Percentiles rank a stretch among this genome's conserved stretches.
Evolutionary conservation across 2,329 filamentous ascomycete species (phyloP).

Genomic region (Monosporascus sp.): DNA sequence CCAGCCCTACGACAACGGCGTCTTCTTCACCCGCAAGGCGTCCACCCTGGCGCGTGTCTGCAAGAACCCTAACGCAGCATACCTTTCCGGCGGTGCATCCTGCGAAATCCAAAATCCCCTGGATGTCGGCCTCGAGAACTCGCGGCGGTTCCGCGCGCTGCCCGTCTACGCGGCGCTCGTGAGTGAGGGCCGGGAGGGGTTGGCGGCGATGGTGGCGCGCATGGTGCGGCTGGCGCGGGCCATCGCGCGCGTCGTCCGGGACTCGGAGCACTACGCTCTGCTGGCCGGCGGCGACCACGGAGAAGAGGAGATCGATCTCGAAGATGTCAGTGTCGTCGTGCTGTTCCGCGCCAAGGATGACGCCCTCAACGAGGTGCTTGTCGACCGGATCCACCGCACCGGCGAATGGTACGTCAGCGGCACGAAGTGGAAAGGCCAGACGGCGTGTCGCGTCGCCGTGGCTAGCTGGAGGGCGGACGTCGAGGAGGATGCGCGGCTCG

Average conservation of each 20-base stretch:
- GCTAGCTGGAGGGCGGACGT: constrained; percentile 77
- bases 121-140: constrained; percentile 87
- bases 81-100: constrained; percentile 49
- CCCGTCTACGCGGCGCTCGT: constrained; percentile 78
- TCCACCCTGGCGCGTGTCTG: constrained; percentile 59
- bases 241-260: constrained; percentile 58
- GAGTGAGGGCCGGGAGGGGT: constrained; percentile 66
- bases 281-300: constrained; percentile 44
- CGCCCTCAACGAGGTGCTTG: constrained; percentile 59
- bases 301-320: constrained; percentile 34
- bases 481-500: constrained; percentile 58
- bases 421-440: constrained; percentile 67
- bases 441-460: constrained; percentile 77
- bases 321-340: constrained; percentile 63
- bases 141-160: constrained; percentile 82
- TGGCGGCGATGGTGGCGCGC: constrained; percentile 61
- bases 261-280: constrained; percentile 58
- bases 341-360: constrained; percentile 69
- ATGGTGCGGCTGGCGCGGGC: constrained; percentile 67
- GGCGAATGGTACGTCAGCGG: constrained; percentile 77
- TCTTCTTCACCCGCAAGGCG: constrained; percentile 72
- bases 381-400: constrained; percentile 65
- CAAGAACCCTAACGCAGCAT: constrained; percentile 79
- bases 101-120: constrained; percentile 67
- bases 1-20: constrained; percentile 82